Percentiles rank a stretch among this genome's conserved stretches.
phyloP scores from a whole-genome alignment of 179 eudicot genomes.

The Sideroxylon spinosum region DNA sequence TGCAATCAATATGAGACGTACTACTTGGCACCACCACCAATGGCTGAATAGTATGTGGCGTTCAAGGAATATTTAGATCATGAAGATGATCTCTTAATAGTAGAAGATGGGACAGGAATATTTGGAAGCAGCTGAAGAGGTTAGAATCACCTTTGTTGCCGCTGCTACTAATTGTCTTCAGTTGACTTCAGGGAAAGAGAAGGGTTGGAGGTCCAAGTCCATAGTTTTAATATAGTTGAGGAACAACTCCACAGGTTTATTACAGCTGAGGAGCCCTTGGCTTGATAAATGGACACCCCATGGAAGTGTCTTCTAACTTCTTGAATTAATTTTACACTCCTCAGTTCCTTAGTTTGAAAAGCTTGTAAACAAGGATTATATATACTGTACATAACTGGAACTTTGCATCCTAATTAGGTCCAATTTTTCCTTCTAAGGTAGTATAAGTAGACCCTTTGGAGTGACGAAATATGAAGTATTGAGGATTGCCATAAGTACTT shows the following conservation, averaged over 20 bases:
- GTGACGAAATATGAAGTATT: no score
- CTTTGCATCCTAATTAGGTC: no score
- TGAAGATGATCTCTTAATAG: conserved; percentile 18
- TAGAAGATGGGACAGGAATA: neutral
- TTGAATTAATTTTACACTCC: neutral
- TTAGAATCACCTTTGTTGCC: neutral
- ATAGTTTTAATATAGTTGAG: conserved; percentile 33
- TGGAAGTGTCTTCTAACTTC: conserved; percentile 27
- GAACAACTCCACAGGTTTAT: conserved; percentile 52
- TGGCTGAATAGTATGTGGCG: conserved; percentile 3
- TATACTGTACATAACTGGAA: conserved; percentile 7
- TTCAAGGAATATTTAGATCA: conserved; percentile 24
- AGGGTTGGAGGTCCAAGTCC: conserved; percentile 51
- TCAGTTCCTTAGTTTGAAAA: neutral
- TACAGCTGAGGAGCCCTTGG: conserved; percentile 67
- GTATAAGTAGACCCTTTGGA: no score
- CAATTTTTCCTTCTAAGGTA: no score
- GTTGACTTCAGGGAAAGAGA: conserved; percentile 34
- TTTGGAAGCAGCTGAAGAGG: neutral
- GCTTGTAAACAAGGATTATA: neutral
- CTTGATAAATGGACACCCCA: conserved; percentile 32
- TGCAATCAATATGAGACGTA: conserved; percentile 18
- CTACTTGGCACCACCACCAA: conserved; percentile 12
- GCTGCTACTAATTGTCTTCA: conserved; percentile 11
- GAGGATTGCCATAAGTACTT: no score